Evolutionary conservation across 2,329 filamentous ascomycete genomes (phyloP), one percentile per base, ranked within the genome.

Genomic region (Seiridium unicorne): DNA sequence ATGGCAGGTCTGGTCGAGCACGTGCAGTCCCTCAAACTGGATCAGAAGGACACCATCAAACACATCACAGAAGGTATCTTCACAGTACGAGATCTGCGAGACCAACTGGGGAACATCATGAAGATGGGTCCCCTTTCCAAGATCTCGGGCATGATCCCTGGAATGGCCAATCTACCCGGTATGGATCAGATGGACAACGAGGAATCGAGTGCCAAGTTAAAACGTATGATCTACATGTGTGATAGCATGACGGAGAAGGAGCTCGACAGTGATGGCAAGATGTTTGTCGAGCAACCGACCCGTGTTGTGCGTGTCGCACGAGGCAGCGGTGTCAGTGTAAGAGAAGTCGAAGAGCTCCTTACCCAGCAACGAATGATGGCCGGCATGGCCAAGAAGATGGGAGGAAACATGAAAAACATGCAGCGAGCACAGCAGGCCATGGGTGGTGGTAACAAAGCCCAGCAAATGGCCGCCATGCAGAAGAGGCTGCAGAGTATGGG

Each of bases 311-410:
- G 95, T 42, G 89, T 99, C 54, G 95, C 95, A 0, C 86, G 89
- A 57, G 95, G 95, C 0, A 95, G 91, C 4, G 95, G 95, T 38
- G 98, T 95, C 0, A 91, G 86, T 44, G 95, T 99, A 2, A 86
- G 84, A 32, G 95, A 99, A 74, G 93, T 99, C 13, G 95, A 99
- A 76, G 95, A 99, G 71, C 81, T 99, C 5, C 84, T 99, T n/a
- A 97, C 93, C 0, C 95, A 99, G 77, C 94, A 98, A 74, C 89
- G 92, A 68, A 97, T 98, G 91, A 99, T 99, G 95, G 91, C 92
- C 0, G 92, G 92, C 61, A 97, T 99, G 93, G 95, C 95, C 54
- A 99, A 98, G 88, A 96, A 96, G 80, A 96, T 99, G 87, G 94
- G 95, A 60, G 93, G 93, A 44, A 93, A 92, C 73, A 96, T 97